Evolutionary conservation across 352 stramenopile species (phyloP).

Genomic region (Peronospora tabacina): DNA sequence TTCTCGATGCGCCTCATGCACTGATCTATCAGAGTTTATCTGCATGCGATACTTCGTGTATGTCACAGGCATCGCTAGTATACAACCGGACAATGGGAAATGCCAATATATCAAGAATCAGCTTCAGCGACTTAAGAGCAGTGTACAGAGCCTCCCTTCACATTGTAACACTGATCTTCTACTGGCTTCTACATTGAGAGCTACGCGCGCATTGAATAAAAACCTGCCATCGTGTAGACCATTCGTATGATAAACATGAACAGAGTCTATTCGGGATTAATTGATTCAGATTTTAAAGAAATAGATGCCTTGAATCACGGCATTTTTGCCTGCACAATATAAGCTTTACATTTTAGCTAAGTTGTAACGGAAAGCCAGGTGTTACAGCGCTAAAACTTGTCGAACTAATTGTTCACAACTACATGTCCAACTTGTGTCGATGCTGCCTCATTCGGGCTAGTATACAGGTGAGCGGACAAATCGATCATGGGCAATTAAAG

Average conservation of each 20-base stretch:
- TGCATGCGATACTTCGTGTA: too few relatives aligned
- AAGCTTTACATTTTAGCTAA: background rate
- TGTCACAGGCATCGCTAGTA: background rate
- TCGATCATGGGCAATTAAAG: background rate
- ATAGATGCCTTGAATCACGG: background rate
- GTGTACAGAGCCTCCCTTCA: too few relatives aligned
- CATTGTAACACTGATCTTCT: too few relatives aligned
- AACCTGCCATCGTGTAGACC: too few relatives aligned
- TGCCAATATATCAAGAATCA: too few relatives aligned
- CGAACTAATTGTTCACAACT: background rate
- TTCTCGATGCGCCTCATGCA: too few relatives aligned
- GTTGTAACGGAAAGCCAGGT: background rate
- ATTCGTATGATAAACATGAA: too few relatives aligned
- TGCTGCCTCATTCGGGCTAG: background rate
- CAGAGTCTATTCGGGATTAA: background rate
- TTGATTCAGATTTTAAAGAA: background rate
- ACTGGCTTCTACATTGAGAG: too few relatives aligned
- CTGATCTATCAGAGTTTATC: too few relatives aligned
- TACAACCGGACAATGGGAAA: background rate
- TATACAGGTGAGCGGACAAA: background rate
- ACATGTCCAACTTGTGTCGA: background rate
- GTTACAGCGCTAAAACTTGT: background rate
- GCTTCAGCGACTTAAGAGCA: too few relatives aligned
- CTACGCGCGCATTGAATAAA: too few relatives aligned
- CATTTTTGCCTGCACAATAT: background rate